Base-by-base conservation (phyloP, 441 rosid species). In the Cnidoscolus chayamansa region DNA sequence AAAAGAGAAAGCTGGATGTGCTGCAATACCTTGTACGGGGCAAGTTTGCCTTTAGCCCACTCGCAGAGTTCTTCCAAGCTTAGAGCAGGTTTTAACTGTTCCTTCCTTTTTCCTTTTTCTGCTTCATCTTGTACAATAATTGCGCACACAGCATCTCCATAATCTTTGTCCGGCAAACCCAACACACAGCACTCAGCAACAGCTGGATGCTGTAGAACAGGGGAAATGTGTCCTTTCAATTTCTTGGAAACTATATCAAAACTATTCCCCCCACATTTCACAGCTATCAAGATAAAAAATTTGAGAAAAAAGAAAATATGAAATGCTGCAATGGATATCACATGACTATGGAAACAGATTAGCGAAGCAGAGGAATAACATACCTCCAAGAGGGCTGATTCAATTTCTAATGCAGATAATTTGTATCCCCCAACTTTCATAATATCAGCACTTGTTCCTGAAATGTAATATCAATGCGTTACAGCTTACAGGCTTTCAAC, bases 361-460 rank as follows among this genome's bases (percentile, higher is more conserved):
- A 25, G 0, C 13, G 4, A 37, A 20, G 13, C 11, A 35, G 40
- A 57, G 61, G 66, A 40, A 60, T 49, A n/a, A 62, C 63, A 32
- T 50, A 90, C 99, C 97, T 92, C 93, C 71, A 95, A 81, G 76
- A 95, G 85, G 77, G 84, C 82, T 31, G 99, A 90, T 89, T 95
- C 99, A 31, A 95, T 92, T 83, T 95, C 98, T 67, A 95, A 80
- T 25, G 99, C 99, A 15, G 99, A 95, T 65, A 95, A 81, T 65
- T 95, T 95, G 86, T 91, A 95, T 76, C 99, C 99, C 20, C 98
- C 99, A 71, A 91, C 99, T 81, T 95, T 95, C 91, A 92, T 90
- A 49, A 95, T 95, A 81, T 95, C 99, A 47, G 98, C 97, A 76
- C 87, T 95, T 2, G 88, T 91, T 76, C 99, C 99, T 95, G 85